Evolutionary conservation across 768 basidiomycete species (phyloP).

Genomic region (Lanmaoa rubissima): DNA sequence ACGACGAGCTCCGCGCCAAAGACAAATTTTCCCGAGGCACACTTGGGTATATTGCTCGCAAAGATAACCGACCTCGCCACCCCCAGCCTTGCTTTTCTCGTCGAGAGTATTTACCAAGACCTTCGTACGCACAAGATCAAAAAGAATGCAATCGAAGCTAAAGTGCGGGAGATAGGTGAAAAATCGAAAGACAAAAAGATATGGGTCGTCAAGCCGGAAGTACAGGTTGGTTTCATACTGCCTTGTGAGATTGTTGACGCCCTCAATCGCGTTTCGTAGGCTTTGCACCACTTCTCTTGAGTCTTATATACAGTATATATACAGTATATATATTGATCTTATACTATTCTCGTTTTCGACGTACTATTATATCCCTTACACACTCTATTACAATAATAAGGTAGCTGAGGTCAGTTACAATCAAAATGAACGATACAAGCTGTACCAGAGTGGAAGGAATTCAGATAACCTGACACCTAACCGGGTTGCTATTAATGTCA

Average conservation of each 20-base stretch:
- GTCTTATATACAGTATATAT: background rate
- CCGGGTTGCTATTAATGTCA: constrained; percentile 15
- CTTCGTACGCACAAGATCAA: constrained; percentile 69
- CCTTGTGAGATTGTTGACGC: background rate
- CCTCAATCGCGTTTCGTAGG: constrained; percentile 7
- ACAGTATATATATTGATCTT: background rate
- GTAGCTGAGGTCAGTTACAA: background rate
- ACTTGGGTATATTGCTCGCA: constrained; percentile 58
- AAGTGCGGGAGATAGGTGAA: constrained; percentile 72
- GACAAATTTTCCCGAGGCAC: constrained; percentile 64
- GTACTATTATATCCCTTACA: constrained; percentile 10
- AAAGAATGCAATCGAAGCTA: constrained; percentile 82
- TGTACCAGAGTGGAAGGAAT: background rate
- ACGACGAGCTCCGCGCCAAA: constrained; percentile 39
- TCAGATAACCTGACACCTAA: background rate
- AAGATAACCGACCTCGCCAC: constrained; percentile 63
- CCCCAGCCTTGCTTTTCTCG: constrained; percentile 59
- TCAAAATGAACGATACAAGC: background rate
- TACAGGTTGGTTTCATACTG: constrained; percentile 3
- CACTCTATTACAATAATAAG: constrained; percentile 1
- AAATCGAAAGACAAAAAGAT: constrained; percentile 70
- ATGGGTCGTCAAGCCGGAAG: constrained; percentile 60
- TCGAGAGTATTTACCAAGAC: constrained; percentile 72
- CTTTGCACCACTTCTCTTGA: constrained; percentile 8
- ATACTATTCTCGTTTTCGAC: background rate